phyloP scores from a whole-genome alignment of 2,329 filamentous ascomycete genomes.

The Aspergillus tubingensis region DNA sequence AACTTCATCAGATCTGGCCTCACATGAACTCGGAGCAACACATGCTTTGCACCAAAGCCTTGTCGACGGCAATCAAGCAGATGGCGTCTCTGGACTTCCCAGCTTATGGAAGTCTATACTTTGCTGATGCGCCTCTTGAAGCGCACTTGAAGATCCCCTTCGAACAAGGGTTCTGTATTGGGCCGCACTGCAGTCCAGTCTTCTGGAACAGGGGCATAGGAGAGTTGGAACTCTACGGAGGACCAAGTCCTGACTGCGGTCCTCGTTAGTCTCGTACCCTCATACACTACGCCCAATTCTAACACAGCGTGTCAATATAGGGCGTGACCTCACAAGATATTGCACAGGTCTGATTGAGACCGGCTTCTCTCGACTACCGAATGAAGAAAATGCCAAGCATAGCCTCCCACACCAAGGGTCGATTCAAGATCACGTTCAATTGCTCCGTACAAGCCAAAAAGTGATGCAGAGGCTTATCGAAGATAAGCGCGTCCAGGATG shows the following conservation, averaged over 20 bases:
- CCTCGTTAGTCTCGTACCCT: slow-evolving; percentile 19
- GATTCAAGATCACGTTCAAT: slow-evolving; percentile 16
- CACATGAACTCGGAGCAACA: slow-evolving; percentile 36
- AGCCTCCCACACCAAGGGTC: slow-evolving; percentile 22
- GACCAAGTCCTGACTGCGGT: slow-evolving; percentile 23
- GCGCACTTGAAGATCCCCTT: slow-evolving; percentile 25
- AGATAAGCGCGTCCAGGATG: slow-evolving; percentile 25
- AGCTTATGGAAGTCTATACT: slow-evolving; percentile 43
- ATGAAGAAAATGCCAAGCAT: slow-evolving; percentile 1
- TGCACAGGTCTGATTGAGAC: slow-evolving; percentile 25
- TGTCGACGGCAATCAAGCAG: slow-evolving; percentile 33
- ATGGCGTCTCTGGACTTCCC: slow-evolving; percentile 38
- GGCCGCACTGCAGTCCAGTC: slow-evolving; percentile 31
- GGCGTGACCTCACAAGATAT: slow-evolving; percentile 23
- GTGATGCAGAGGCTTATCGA: slow-evolving; percentile 24
- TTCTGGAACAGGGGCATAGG: slow-evolving; percentile 20
- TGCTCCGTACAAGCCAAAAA: slow-evolving; percentile 21
- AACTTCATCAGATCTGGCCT: slow-evolving; percentile 36
- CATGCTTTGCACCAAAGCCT: slow-evolving; percentile 35
- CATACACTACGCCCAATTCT: not conserved
- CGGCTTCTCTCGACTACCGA: slow-evolving; percentile 24
- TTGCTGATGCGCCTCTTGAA: slow-evolving; percentile 29
- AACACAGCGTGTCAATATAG: slow-evolving; percentile 9
- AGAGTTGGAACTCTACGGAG: slow-evolving; percentile 20
- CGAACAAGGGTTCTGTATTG: slow-evolving; percentile 35